Evolutionary conservation across 331 rosid genomes (phyloP), one percentile per base, ranked within the genome.

Genomic region (Erythrophleum ivorense): DNA sequence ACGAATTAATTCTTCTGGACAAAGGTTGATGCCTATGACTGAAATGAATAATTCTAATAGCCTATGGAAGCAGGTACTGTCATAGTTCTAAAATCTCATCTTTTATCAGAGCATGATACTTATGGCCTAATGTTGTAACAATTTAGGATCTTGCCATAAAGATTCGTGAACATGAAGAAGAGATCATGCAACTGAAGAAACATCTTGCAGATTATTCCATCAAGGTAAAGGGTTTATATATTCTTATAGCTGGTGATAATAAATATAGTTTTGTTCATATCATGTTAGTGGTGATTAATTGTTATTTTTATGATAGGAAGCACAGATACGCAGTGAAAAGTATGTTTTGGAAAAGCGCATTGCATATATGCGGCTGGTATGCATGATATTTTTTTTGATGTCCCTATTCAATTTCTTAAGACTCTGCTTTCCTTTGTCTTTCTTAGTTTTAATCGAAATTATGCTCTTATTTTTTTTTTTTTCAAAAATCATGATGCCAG

Each of bases 311-410:
- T 86, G 82, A 75, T 73, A 94, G 98, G 98, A 92, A 86, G 92
- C 98, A 71, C 97, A 94, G 86, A 90, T 90, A 76, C 90, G 90
- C 79, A 95, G 83, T 60, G 98, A 93, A 84, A 95, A 95, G 66
- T 92, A 90, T 83, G 90, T 89, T 82, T 86, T 94, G 91, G 98
- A 94, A 84, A 94, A 94, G 88, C 97, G 98, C 80, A 91, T 94
- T 84, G 91, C 98, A 18, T 92, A 94, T 81, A 92, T 94, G 98
- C 98, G 98, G 18, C 84, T 94, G 98, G 98, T 95, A 92, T 83
- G 95, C 83, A 59, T 66, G 21, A 53, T 62, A 60, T 33, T 78
- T 72, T 7, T 48, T 70, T 79, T 48, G 52, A 60, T 41, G 65
- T 46, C 33, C 29, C 45, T 64, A 21, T 75, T 77, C 55, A 65